phyloP scores from a whole-genome alignment of 164 flowering plant species.

The Litsea cubeba region DNA sequence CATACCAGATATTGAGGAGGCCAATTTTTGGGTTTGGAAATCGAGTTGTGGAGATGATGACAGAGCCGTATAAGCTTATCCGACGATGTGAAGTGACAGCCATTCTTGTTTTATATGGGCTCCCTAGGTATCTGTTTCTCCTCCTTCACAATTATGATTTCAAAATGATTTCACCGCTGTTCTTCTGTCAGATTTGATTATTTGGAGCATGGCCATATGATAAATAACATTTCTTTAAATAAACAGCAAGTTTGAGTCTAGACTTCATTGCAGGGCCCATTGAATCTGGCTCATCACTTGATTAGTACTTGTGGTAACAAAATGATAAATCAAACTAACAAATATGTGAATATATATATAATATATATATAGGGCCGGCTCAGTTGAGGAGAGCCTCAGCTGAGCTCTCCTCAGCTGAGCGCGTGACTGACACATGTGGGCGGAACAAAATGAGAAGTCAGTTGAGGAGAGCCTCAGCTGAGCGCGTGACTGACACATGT shows the following conservation, averaged over 20 bases:
- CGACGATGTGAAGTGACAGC: slow-evolving; percentile 96
- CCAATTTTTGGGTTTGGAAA: slow-evolving; percentile 70
- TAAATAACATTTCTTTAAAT: not conserved
- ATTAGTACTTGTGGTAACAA: too few relatives aligned
- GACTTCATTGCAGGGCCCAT: not conserved
- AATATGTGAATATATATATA: too few relatives aligned
- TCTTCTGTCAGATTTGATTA: not conserved
- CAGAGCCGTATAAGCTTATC: slow-evolving; percentile 69
- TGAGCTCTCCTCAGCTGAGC: too few relatives aligned
- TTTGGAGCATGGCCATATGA: not conserved
- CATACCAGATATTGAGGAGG: slow-evolving; percentile 49
- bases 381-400: too few relatives aligned
- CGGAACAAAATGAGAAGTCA: too few relatives aligned
- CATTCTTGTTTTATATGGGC: slow-evolving; percentile 86
- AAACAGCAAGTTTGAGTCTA: not conserved
- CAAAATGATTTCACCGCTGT: not conserved
- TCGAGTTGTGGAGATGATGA: slow-evolving; percentile 64
- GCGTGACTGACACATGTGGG: too few relatives aligned
- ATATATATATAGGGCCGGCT: too few relatives aligned
- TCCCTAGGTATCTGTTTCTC: slow-evolving; percentile 65
- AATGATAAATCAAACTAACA: too few relatives aligned
- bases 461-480: too few relatives aligned
- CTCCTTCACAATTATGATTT: too few relatives aligned
- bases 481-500: too few relatives aligned
- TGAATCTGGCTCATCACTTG: not conserved